Evolutionary conservation across 2,329 filamentous ascomycete genomes (phyloP), one percentile per base, ranked within the genome.

Genomic region (Aspergillus ibericus): DNA sequence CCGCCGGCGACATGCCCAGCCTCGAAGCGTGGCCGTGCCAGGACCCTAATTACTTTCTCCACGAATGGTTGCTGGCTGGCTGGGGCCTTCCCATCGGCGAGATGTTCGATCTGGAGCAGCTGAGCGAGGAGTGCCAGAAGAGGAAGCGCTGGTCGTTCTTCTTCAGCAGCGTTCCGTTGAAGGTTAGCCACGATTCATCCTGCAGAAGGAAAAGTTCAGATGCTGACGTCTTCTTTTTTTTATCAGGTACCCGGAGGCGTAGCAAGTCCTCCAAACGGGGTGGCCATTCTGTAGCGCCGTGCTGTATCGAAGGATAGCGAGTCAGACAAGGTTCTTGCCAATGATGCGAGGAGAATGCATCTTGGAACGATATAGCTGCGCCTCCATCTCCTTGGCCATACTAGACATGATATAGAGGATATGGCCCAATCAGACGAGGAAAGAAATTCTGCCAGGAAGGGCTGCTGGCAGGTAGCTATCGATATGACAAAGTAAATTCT

Each of bases 31-130:
- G 52, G 52, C 40, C 29, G 20, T 54, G 38, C 27, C 44, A 32
- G 25, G 44, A 48, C 44, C 8, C n/a, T 15, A 27, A 29, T 3
- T 48, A 46, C 27, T 54, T 27, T 16, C 34, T 54, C 7, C 52
- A 54, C 18, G 38, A 71, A 53, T 66, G 67, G 25, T 53, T 71
- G n/a, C 57, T 72, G 38, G 68, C 64, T 13, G 69, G 69, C 1
- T 72, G 68, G 68, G 69, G 69, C 0, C 66, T 68, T 53, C 63
- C 69, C 32, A 70, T 72, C 38, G 69, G 69, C 9, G 68, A 72
- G 59, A 44, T 70, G 44, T 64, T 71, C 50, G 25, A 48, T 29
- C 7, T 29, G 4, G 44, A 48, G 44, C 44, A 16, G 44, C 25
- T 48, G 27, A 48, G 44, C n/a, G 22, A 18, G 15, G 44, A 48